Conservation (phyloP, 768 basidiomycete genomes). For the Dendrothele bispora region DNA sequence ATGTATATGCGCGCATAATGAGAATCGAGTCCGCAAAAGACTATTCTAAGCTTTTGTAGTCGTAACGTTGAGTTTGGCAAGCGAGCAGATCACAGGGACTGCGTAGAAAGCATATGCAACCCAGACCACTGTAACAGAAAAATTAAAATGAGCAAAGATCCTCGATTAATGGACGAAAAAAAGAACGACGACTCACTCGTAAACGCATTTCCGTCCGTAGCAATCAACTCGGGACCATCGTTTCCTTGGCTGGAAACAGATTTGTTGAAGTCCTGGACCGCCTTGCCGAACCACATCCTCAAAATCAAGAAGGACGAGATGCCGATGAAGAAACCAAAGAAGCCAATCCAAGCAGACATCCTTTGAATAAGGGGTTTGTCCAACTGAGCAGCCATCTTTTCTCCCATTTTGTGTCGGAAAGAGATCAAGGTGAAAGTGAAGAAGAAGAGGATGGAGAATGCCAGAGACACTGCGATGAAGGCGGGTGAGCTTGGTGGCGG, state of each 20-base stretch:
- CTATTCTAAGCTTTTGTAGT: too few species aligned
- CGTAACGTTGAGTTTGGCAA: conserved; percentile 64
- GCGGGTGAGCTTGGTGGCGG: conserved; percentile 61
- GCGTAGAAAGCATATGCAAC: conserved; percentile 75
- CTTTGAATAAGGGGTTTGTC: conserved; percentile 61
- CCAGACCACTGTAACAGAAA: conserved; percentile 61
- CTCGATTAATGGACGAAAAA: not conserved
- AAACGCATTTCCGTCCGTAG: conserved; percentile 68
- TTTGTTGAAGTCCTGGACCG: conserved; percentile 74
- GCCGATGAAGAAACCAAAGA: conserved; percentile 78
- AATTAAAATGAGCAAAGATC: not conserved
- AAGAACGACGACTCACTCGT: conserved; percentile 51
- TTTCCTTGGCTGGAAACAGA: conserved; percentile 53
- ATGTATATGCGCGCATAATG: too few species aligned
- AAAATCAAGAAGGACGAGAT: conserved; percentile 68
- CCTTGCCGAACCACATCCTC: conserved; percentile 82
- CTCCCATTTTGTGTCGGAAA: conserved; percentile 63
- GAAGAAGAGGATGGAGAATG: conserved; percentile 61
- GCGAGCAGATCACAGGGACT: conserved; percentile 65
- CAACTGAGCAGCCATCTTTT: conserved; percentile 45
- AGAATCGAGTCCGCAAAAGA: too few species aligned
- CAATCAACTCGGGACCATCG: conserved; percentile 59
- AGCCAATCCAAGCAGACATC: conserved; percentile 70
- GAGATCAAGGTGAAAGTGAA: conserved; percentile 64
- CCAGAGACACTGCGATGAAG: conserved; percentile 63